Conservation (phyloP, 192 early-diverging fungal genomes). For the Kappamyces sp. region DNA sequence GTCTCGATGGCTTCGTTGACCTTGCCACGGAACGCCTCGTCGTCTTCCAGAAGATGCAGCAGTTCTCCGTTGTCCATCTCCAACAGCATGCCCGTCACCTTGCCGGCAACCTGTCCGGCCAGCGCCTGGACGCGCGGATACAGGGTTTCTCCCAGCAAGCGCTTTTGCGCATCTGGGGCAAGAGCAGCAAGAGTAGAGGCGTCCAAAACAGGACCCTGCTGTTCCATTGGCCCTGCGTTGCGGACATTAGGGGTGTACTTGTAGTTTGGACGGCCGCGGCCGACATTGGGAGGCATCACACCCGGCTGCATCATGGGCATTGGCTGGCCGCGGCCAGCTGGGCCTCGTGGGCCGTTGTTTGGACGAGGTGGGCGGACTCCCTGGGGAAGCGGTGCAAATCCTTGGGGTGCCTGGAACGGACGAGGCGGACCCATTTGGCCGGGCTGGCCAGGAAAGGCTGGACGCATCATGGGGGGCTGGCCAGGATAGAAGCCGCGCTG, state of each 20-base stretch:
- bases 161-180: constrained; percentile 85
- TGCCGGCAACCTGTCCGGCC: constrained; percentile 76
- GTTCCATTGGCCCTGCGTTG: constrained; percentile 17
- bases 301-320: constrained; percentile 10
- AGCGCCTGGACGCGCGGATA: constrained; percentile 78
- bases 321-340: constrained; percentile 11
- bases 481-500: constrained; percentile 28
- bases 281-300: constrained; percentile 17
- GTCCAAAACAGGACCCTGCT: constrained; percentile 45
- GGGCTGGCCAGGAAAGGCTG: constrained; percentile 37
- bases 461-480: constrained; percentile 41
- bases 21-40: constrained; percentile 72
- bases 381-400: constrained; percentile 5
- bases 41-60: constrained; percentile 79
- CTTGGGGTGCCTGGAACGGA: constrained; percentile 15
- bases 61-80: constrained; percentile 98
- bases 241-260: constrained; percentile 48
- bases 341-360: constrained; percentile 13
- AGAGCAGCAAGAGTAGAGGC: constrained; percentile 78
- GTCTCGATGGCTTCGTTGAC: constrained; percentile 83
- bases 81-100: constrained; percentile 98
- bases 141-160: constrained; percentile 91
- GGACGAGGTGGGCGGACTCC: constrained; percentile 11
- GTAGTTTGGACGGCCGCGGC: constrained; percentile 32
- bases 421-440: constrained; percentile 27